Evolutionary conservation across 345 rosid genomes (phyloP).

Genomic region (Linum trigynum): DNA sequence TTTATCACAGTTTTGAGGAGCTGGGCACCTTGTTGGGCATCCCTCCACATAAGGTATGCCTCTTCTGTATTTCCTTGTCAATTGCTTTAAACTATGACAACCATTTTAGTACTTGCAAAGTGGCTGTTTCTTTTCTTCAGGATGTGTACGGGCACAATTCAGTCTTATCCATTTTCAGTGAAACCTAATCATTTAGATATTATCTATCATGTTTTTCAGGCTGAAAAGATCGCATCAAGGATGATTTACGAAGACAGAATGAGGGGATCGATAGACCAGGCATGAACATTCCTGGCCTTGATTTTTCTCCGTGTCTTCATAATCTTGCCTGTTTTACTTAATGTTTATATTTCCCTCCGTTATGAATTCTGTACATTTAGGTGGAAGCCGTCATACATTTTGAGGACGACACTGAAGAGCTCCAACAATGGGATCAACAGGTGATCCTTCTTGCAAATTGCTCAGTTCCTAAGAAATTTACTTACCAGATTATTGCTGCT

Average conservation of each 20-base stretch:
- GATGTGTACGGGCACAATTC: too few relatives aligned
- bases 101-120: too few relatives aligned
- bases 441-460: slow-evolving; percentile 20
- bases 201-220: slow-evolving; percentile 47
- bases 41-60: slow-evolving; percentile 65
- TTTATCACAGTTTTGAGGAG: slow-evolving; percentile 65
- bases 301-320: not conserved
- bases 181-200: too few relatives aligned
- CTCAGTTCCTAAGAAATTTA: not conserved
- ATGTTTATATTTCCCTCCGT: not conserved
- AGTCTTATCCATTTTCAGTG: too few relatives aligned
- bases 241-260: slow-evolving; percentile 94
- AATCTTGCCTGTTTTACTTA: too few relatives aligned
- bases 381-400: slow-evolving; percentile 96
- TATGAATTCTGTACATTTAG: slow-evolving; percentile 22
- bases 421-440: slow-evolving; percentile 99
- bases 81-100: too few relatives aligned
- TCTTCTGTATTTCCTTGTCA: too few relatives aligned
- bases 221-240: slow-evolving; percentile 97
- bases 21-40: slow-evolving; percentile 92
- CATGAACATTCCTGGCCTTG: slow-evolving; percentile 11
- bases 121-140: too few relatives aligned
- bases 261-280: slow-evolving; percentile 99
- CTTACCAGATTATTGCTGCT: not conserved
- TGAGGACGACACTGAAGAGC: slow-evolving; percentile 88